Base-by-base conservation (phyloP, 495 filamentous ascomycete species). In the Aspergillus panamensis region DNA sequence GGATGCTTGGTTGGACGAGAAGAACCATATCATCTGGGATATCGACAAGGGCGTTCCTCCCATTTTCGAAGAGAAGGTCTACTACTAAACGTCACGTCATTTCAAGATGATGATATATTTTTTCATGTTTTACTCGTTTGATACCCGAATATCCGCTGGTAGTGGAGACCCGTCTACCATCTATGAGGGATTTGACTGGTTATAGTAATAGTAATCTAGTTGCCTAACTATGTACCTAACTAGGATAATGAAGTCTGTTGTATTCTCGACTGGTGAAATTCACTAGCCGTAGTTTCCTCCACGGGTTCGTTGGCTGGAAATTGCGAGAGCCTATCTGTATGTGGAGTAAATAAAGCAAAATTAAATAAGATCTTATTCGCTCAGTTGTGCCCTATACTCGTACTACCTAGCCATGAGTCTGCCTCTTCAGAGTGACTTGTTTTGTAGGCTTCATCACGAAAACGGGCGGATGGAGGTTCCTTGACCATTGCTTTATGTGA, bases 11-110 rank as follows among this genome's bases (percentile, higher is more conserved):
- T 73, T 97, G 48, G 85, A 91, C 66, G 89, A 90, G 68, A 89
- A 95, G 69, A 87, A 87, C 54, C 87, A 85, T 60, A 71, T 96
- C 59, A 71, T 81, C 35, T 95, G 92, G 91, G 84, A 90, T 62
- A 71, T 78, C 37, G 85, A 90, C 64, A 79, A 81, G 53, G 85
- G 82, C 57, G 72, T 84, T 60, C 89, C 92, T 48, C 92, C 92
- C 8, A 83, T 94, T 53, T 96, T 84, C 78, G 75, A 88, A 69
- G 85, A 88, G 73, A 90, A 89, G 78, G 58, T 81, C 30, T 61
- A 61, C 51, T 66, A 61, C 51, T 66, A 62, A 16, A 17, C 19
- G n/a, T 45, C 16, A 6, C 17, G 4, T 45, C 19, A n/a, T n/a
- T n/a, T n/a, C n/a, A 14, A 9, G 37, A 40, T 40, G 16, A 13